Conservation (phyloP, 768 basidiomycete genomes). For the Boletus patriciae region DNA sequence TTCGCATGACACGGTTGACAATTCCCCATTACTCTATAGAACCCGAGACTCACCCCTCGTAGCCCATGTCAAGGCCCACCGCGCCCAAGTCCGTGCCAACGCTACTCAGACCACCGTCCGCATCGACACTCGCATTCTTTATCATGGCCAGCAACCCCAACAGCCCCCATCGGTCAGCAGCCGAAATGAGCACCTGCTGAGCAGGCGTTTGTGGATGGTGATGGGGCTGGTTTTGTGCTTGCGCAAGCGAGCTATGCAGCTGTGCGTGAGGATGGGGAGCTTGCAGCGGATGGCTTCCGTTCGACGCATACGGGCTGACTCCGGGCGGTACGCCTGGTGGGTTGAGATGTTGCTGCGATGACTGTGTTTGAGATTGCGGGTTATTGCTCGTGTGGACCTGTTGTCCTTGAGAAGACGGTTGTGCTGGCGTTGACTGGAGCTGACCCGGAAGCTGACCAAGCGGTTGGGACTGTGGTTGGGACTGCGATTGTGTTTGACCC, state of each 20-base stretch:
- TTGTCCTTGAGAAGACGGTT: constrained; percentile 32
- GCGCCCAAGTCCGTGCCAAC: constrained; percentile 91
- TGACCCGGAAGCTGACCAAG: constrained; percentile 23
- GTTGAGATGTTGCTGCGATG: constrained; percentile 48
- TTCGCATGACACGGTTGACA: constrained; percentile 27
- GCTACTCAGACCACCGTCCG: constrained; percentile 77
- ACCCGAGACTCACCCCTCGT: constrained; percentile 64
- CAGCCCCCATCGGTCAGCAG: constrained; percentile 95
- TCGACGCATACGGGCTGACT: constrained; percentile 35
- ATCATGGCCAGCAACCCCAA: constrained; percentile 83
- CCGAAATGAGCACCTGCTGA: constrained; percentile 88
- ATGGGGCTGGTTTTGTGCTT: constrained; percentile 35
- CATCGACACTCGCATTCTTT: constrained; percentile 72
- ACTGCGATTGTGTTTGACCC: constrained; percentile 24
- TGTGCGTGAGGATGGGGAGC: constrained; percentile 37
- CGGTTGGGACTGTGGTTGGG: constrained; percentile 24
- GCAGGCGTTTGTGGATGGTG: constrained; percentile 84
- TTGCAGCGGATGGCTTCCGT: constrained; percentile 38
- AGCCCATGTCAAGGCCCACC: constrained; percentile 88
- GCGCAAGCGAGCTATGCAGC: constrained; percentile 30
- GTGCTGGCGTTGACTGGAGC: constrained; percentile 19
- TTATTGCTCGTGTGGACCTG: constrained; percentile 37
- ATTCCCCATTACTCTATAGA: constrained; percentile 17
- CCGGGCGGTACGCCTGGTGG: constrained; percentile 49
- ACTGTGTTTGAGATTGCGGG: constrained; percentile 30